Evolutionary conservation across 805 yeast genomes (phyloP).

Genomic region (Saccharomycopsis vini): DNA sequence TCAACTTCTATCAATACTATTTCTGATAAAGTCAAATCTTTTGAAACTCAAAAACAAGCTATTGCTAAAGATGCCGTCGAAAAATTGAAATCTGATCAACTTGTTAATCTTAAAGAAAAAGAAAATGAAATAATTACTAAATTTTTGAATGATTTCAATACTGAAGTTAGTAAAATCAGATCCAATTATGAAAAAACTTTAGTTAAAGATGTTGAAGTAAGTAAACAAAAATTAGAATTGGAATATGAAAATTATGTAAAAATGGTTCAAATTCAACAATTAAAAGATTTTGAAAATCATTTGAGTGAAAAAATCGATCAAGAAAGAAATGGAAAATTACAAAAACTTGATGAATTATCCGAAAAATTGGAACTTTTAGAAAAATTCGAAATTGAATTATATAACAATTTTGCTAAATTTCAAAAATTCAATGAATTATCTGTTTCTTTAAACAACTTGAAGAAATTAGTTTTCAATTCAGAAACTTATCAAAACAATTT

Average conservation of each 20-base stretch:
- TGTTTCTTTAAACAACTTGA: constrained; percentile 23
- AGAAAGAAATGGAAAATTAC: constrained; percentile 74
- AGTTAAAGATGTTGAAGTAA: constrained; percentile 54
- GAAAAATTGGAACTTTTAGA: constrained; percentile 47
- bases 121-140: constrained; percentile 50
- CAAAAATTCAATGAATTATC: constrained; percentile 30
- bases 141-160: constrained; percentile 51
- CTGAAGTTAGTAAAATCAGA: constrained; percentile 54
- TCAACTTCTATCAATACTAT: constrained; percentile 20
- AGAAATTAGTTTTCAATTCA: constrained; percentile 10
- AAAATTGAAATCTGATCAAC: constrained; percentile 24
- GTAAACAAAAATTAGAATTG: constrained; percentile 52
- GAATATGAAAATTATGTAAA: constrained; percentile 70
- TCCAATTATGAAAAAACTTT: constrained; percentile 50
- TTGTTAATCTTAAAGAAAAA: constrained; percentile 28
- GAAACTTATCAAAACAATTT: constrained; percentile 21
- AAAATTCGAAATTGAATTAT: constrained; percentile 36
- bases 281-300: constrained; percentile 53
- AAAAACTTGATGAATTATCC: constrained; percentile 54
- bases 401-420: constrained; percentile 34
- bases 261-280: constrained; percentile 57
- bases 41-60: constrained; percentile 9
- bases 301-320: constrained; percentile 51
- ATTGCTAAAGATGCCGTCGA: constrained; percentile 18
- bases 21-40: constrained; percentile 19